Base-by-base conservation (phyloP, 1,284 basidiomycete genomes). In the Trichosporon sp. region DNA sequence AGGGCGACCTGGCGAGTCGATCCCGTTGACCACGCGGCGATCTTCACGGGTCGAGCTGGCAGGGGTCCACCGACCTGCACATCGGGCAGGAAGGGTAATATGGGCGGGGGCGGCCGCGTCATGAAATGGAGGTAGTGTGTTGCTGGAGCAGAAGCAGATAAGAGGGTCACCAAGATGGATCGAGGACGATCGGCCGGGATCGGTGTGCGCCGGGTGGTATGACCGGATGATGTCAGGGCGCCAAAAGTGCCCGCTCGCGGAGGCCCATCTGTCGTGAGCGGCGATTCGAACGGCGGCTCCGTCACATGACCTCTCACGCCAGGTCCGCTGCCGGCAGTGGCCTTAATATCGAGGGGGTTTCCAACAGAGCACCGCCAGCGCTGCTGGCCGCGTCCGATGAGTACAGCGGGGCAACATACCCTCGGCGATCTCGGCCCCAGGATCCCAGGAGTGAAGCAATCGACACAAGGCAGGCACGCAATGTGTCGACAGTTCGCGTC, bases 21-120 rank as follows among this genome's bases (percentile, higher is more conserved):
- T 0, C 72, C 69, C 16, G 70, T 56, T 4, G 69, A 37, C 75
- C 78, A 79, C 32, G 72, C 65, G 8, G 71, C 74, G 27, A 78
- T 56, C 29, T 74, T 74, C 2, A 71, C 66, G 0, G 76, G 73
- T 4, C 52, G 31, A 4, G 69, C 56, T 0, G 75, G 74, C n/a
- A 79, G 59, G 3, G 61, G 8, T 3, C 61, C 58, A 9, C 60
- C 63, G 1, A 69, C 46, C n/a, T 57, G 31, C 7, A 68, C 66
- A 52, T 68, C 65, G 1, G 73, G 62, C 4, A 78, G 69, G 34
- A 78, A 67, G 6, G 76, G 73, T 25, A 76, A 64, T 9, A 58
- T 33, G 5, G 76, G 67, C 9, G 73, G 65, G 10, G 64, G 62
- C 21, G 49, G 49, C 49, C 49, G 49, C 29, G 49, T 54, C 49